A percentile compares a stretch with the other conserved stretches of the same genome.
phyloP scores from a whole-genome alignment of 495 filamentous ascomycete species.

The Penicillium longicatenatum region DNA sequence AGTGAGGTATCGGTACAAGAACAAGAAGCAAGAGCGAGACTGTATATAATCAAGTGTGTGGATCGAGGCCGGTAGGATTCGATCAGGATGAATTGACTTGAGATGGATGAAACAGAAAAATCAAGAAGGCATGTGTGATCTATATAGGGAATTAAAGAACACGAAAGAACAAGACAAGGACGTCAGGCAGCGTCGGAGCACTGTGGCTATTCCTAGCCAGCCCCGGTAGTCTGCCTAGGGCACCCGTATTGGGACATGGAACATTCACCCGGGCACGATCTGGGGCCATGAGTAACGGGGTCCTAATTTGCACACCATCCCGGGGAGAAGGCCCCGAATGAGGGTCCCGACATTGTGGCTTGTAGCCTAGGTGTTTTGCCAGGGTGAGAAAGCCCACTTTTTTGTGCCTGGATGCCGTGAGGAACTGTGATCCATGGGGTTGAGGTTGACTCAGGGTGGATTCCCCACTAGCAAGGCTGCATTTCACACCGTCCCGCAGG shows the following conservation, averaged over 20 bases:
- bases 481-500: constrained; percentile 15
- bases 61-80: neutral
- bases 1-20: neutral
- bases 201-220: constrained; percentile 6
- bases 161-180: constrained; percentile 6
- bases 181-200: constrained; percentile 15
- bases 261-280: constrained; percentile 1
- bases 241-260: constrained; percentile 15
- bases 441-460: constrained; percentile 3
- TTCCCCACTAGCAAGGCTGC: constrained; percentile 16
- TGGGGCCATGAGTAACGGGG: constrained; percentile 5
- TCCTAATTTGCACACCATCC: constrained; percentile 1
- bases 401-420: constrained; percentile 16
- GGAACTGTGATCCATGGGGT: constrained; percentile 5
- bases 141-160: constrained; percentile 2
- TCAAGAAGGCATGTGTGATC: neutral
- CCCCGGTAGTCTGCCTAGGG: constrained; percentile 14
- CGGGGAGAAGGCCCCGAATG: neutral
- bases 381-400: constrained; percentile 10
- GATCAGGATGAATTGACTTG: constrained; percentile 14
- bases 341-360: constrained; percentile 11
- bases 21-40: neutral
- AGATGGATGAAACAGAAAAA: constrained; percentile 12
- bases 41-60: neutral
- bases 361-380: constrained; percentile 14